These are phyloP conservation scores for Boletus vinaceobasis DNA, from an alignment of 768 basidiomycete genomes.

Conservation along the genomic window DNA sequence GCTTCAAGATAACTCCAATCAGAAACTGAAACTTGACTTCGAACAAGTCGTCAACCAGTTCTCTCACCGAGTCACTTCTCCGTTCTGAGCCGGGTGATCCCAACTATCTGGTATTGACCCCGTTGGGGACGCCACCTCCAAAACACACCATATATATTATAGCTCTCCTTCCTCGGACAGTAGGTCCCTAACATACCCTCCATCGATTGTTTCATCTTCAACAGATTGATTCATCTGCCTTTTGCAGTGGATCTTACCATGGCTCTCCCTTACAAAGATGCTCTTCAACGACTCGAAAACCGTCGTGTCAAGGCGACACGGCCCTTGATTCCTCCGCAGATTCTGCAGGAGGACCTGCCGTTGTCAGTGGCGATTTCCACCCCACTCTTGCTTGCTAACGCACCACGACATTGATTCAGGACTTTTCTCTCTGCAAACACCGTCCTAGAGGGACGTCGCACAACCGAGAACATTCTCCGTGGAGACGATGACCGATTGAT, in stretches of 20 bases:
- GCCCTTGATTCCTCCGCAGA: conserved; percentile 91
- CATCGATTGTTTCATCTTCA: conserved; percentile 13
- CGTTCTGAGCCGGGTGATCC: not conserved
- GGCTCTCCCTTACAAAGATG: conserved; percentile 76
- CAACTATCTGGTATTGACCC: conserved; percentile 8
- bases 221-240: conserved; percentile 10
- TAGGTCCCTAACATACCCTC: conserved; percentile 6
- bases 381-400: not conserved
- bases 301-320: conserved; percentile 81
- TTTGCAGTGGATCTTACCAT: conserved; percentile 46
- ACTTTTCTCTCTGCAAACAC: conserved; percentile 82
- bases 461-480: conserved; percentile 72
- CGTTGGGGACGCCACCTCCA: not conserved
- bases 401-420: conserved; percentile 35
- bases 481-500: conserved; percentile 91
- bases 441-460: conserved; percentile 78
- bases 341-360: conserved; percentile 91
- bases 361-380: conserved; percentile 44
- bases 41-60: not conserved
- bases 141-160: conserved; percentile 14
- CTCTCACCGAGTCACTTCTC: not conserved
- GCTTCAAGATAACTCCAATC: not conserved
- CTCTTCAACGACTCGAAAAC: conserved; percentile 80
- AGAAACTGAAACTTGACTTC: not conserved
- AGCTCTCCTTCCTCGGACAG: conserved; percentile 8